These are phyloP conservation scores for Tripterygium wilfordii DNA, from an alignment of 177 flowering plant species.

Conservation along the genomic window DNA sequence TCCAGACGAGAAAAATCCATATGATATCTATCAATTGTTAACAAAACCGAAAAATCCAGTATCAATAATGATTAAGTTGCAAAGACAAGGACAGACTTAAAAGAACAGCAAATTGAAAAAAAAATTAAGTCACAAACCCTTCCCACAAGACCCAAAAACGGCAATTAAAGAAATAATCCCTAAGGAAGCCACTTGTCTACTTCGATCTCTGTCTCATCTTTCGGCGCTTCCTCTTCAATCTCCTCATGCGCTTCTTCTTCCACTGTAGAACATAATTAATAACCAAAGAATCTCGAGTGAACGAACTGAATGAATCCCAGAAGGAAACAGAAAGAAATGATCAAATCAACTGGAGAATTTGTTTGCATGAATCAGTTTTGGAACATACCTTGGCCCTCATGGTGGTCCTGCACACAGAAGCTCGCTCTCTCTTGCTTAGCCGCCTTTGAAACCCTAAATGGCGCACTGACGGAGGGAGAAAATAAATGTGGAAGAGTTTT, in stretches of 20 bases:
- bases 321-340: too few species aligned
- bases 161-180: too few species aligned
- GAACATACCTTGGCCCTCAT: constrained; percentile 36
- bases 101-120: too few species aligned
- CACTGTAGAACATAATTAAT: constrained; percentile 1
- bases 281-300: background rate
- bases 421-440: background rate
- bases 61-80: too few species aligned
- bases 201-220: constrained; percentile 83
- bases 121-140: too few species aligned
- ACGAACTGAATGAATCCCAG: background rate
- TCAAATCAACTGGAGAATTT: background rate
- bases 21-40: too few species aligned
- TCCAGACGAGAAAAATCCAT: too few species aligned
- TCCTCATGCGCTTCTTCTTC: constrained; percentile 8
- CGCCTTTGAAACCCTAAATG: background rate
- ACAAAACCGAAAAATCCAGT: too few species aligned
- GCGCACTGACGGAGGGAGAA: background rate
- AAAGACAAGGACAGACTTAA: too few species aligned
- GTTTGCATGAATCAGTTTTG: too few species aligned
- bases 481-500: background rate
- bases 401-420: constrained; percentile 3
- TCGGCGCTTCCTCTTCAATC: constrained; percentile 53
- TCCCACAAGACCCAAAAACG: too few species aligned
- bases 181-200: constrained; percentile 12